Evolutionary conservation across 148 eudicot genomes (phyloP).

Genomic region (Fagopyrum homotropicum): DNA sequence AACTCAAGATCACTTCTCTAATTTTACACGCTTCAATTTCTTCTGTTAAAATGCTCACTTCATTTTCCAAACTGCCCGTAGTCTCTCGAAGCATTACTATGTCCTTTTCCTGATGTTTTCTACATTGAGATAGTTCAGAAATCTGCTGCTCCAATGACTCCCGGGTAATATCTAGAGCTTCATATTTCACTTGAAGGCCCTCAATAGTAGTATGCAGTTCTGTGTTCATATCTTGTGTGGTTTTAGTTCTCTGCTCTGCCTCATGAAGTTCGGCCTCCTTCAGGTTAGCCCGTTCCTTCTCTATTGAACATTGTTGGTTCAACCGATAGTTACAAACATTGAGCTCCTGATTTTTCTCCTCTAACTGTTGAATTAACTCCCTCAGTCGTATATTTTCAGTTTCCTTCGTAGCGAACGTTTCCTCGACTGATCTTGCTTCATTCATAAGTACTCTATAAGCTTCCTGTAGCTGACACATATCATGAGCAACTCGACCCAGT

Average conservation of each 20-base stretch:
- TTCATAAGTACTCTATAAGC: constrained; percentile 44
- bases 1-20: constrained; percentile 57
- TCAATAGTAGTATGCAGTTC: constrained; percentile 41
- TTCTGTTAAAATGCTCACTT: constrained; percentile 45
- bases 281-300: constrained; percentile 26
- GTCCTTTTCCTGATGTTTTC: constrained; percentile 35
- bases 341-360: constrained; percentile 42
- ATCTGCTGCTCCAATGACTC: constrained; percentile 39
- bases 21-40: constrained; percentile 55
- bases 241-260: constrained; percentile 32
- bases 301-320: constrained; percentile 28
- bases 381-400: constrained; percentile 45
- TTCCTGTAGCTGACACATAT: constrained; percentile 33
- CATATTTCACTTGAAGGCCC: constrained; percentile 30
- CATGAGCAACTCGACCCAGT: constrained; percentile 29
- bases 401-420: constrained; percentile 40
- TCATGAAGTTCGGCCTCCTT: constrained; percentile 43
- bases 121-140: constrained; percentile 33
- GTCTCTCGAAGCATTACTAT: constrained; percentile 43
- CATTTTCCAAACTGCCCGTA: constrained; percentile 44
- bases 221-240: constrained; percentile 30
- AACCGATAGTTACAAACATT: constrained; percentile 35
- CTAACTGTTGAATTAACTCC: constrained; percentile 34
- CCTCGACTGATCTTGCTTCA: constrained; percentile 35
- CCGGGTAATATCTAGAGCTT: constrained; percentile 25